Evolutionary conservation across 352 stramenopile genomes (phyloP).

Genomic region (Peronospora farinosa): DNA sequence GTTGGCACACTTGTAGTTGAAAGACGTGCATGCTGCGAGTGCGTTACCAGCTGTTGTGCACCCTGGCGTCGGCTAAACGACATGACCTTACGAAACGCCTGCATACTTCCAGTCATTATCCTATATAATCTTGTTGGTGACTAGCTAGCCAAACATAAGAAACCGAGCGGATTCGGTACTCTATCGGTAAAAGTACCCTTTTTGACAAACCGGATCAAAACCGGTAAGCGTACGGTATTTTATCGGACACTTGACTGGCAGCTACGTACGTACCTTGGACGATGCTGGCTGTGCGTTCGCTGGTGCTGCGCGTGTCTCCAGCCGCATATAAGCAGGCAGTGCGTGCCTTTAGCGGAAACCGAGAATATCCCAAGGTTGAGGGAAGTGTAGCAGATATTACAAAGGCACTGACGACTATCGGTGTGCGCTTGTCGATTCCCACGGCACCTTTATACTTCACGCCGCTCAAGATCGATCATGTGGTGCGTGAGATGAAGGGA

Average conservation of each 20-base stretch:
- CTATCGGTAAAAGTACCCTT: background rate
- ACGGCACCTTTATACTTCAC: conserved; percentile 77
- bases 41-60: conserved; percentile 25
- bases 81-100: conserved; percentile 64
- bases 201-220: background rate
- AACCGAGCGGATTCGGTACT: background rate
- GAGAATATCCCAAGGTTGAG: conserved; percentile 77
- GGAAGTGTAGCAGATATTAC: conserved; percentile 64
- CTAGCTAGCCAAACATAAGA: conserved; percentile 6
- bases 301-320: conserved; percentile 16
- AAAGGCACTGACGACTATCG: conserved; percentile 62
- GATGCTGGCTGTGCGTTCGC: conserved; percentile 27
- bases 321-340: conserved; percentile 14
- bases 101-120: conserved; percentile 40
- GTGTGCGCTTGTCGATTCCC: conserved; percentile 66
- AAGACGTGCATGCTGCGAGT: conserved; percentile 34
- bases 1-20: conserved; percentile 29
- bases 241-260: conserved; percentile 11
- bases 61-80: conserved; percentile 46
- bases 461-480: conserved; percentile 74
- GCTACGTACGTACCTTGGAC: background rate
- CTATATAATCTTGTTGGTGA: background rate
- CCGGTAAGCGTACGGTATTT: background rate
- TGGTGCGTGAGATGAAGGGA: conserved; percentile 78
- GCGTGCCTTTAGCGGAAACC: conserved; percentile 73